These are phyloP conservation scores for Schizothecium vesticola DNA, from an alignment of 495 filamentous ascomycete species.

Conservation along the genomic window DNA sequence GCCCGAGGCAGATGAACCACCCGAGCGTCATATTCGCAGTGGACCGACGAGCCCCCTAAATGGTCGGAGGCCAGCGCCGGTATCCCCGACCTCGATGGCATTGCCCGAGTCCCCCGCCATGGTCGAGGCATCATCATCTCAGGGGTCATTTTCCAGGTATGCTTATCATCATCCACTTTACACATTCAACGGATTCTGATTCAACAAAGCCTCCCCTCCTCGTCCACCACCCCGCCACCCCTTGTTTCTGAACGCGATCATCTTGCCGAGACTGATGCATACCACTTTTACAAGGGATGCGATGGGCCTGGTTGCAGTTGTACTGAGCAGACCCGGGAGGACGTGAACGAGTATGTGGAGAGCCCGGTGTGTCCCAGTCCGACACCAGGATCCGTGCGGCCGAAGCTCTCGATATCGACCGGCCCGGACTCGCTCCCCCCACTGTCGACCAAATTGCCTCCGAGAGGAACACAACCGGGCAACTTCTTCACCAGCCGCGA, in stretches of 20 bases:
- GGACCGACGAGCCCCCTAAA: neutral
- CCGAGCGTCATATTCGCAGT: neutral
- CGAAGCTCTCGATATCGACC: constrained; percentile 21
- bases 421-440: constrained; percentile 12
- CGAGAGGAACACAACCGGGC: constrained; percentile 13
- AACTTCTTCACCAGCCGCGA: constrained; percentile 18
- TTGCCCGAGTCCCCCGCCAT: neutral
- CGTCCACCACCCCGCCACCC: neutral
- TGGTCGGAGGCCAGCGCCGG: neutral
- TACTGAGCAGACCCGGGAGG: neutral
- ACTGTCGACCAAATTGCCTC: constrained; percentile 1
- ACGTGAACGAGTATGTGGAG: neutral
- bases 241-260: neutral
- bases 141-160: neutral
- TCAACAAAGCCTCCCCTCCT: neutral
- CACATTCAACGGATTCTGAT: neutral
- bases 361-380: constrained; percentile 14
- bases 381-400: constrained; percentile 9
- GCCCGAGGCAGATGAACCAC: constrained; percentile 3
- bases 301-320: neutral
- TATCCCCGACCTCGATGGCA: neutral
- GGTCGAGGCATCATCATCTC: neutral
- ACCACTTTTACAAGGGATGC: constrained; percentile 4
- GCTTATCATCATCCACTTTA: neutral
- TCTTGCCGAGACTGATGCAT: neutral